Percentiles rank a stretch among this genome's conserved stretches.
Evolutionary conservation across 306 rosid genomes (phyloP).

Genomic region (Cicer judaicum): DNA sequence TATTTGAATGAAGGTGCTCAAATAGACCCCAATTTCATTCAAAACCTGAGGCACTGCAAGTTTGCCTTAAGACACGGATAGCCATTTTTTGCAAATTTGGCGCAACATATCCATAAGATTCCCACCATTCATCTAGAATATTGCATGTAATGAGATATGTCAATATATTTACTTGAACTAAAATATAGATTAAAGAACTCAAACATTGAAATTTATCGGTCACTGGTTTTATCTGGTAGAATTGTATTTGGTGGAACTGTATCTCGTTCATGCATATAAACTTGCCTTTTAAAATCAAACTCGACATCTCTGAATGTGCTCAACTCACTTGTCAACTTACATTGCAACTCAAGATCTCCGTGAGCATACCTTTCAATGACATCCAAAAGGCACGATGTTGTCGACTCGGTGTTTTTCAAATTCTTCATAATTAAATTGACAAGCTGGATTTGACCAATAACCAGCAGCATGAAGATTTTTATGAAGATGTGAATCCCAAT

Average conservation of each 20-base stretch:
- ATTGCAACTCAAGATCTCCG: not conserved
- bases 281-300: not conserved
- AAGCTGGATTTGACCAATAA: not conserved
- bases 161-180: not conserved
- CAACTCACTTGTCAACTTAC: not conserved
- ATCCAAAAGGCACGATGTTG: not conserved
- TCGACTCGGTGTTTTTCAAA: not conserved
- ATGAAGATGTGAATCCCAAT: not conserved
- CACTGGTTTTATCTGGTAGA: not conserved
- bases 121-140: constrained; percentile 9
- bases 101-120: not conserved
- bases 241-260: not conserved
- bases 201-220: not conserved
- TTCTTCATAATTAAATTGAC: not conserved
- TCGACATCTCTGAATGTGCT: not conserved
- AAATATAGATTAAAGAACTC: not conserved
- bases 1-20: not conserved
- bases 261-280: not conserved
- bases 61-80: not conserved
- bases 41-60: not conserved
- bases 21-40: not conserved
- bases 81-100: not conserved
- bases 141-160: not conserved
- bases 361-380: not conserved
- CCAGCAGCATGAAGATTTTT: not conserved